phyloP scores from a whole-genome alignment of 306 rosid species.

The Pyrus pyrifolia region DNA sequence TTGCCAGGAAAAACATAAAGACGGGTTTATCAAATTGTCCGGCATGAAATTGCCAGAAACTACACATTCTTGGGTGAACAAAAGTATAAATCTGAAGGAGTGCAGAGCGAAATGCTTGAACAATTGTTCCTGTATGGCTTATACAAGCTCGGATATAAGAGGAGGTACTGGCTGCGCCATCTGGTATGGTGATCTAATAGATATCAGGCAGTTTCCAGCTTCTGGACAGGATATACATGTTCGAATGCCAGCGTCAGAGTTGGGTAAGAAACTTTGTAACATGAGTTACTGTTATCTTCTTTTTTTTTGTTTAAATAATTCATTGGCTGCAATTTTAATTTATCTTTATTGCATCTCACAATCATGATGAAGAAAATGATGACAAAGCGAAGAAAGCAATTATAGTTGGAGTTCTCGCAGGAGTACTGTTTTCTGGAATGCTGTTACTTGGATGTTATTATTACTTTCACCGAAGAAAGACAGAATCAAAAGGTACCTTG shows the following conservation, averaged over 20 bases:
- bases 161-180: slow-evolving; percentile 52
- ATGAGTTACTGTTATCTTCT: not conserved
- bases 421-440: slow-evolving; percentile 5
- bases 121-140: slow-evolving; percentile 58
- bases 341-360: not conserved
- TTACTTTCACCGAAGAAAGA: slow-evolving; percentile 11
- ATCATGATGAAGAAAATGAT: not conserved
- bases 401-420: not conserved
- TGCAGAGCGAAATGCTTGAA: slow-evolving; percentile 38
- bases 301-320: too few species aligned
- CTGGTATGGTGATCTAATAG: slow-evolving; percentile 43
- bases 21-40: slow-evolving; percentile 28
- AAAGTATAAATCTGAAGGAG: slow-evolving; percentile 30
- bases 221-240: slow-evolving; percentile 31
- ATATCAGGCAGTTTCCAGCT: slow-evolving; percentile 22
- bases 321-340: not conserved
- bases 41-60: slow-evolving; percentile 47
- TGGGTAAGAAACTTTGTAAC: slow-evolving; percentile 6
- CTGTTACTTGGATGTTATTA: slow-evolving; percentile 1
- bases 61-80: slow-evolving; percentile 33
- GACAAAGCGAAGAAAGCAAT: not conserved
- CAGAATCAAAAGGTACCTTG: not conserved
- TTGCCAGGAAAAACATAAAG: slow-evolving; percentile 23
- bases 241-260: slow-evolving; percentile 24
- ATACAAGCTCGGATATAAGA: slow-evolving; percentile 28